A percentile compares a stretch with the other conserved stretches of the same genome.
Conservation (phyloP, 345 rosid species). For the Syzygium aqueum region DNA sequence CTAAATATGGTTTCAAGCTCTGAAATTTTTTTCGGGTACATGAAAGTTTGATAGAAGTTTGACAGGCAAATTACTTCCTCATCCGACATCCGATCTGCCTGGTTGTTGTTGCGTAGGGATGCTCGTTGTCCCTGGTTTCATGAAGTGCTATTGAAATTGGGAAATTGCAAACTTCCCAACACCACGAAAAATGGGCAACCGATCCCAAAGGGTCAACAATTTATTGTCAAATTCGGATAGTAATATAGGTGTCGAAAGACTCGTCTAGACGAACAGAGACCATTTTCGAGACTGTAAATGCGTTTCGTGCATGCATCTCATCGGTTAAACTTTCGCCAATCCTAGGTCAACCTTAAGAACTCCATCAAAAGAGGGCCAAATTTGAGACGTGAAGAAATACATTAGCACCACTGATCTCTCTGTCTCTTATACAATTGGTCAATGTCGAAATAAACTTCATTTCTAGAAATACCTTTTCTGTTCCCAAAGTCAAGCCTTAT, state of each 20-base stretch:
- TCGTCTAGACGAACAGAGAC: neutral
- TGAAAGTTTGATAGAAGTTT: neutral
- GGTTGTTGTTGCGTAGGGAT: neutral
- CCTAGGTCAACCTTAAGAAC: neutral
- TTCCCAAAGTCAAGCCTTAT: neutral
- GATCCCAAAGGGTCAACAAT: neutral
- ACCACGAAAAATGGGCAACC: neutral
- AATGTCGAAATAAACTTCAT: neutral
- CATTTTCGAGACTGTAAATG: neutral
- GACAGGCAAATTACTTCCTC: neutral
- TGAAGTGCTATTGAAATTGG: neutral
- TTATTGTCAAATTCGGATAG: neutral
- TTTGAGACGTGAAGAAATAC: neutral
- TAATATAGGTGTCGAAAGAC: neutral
- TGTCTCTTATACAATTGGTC: neutral
- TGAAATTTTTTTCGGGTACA: neutral
- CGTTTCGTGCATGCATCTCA: neutral
- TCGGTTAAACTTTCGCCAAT: neutral
- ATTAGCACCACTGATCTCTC: neutral
- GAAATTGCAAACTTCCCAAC: neutral
- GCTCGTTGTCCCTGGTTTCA: neutral
- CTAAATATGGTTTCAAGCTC: neutral
- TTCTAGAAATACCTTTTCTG: neutral
- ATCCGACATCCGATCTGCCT: neutral
- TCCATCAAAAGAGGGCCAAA: neutral